phyloP scores from a whole-genome alignment of 441 rosid species.

The Syzygium syzygioides region DNA sequence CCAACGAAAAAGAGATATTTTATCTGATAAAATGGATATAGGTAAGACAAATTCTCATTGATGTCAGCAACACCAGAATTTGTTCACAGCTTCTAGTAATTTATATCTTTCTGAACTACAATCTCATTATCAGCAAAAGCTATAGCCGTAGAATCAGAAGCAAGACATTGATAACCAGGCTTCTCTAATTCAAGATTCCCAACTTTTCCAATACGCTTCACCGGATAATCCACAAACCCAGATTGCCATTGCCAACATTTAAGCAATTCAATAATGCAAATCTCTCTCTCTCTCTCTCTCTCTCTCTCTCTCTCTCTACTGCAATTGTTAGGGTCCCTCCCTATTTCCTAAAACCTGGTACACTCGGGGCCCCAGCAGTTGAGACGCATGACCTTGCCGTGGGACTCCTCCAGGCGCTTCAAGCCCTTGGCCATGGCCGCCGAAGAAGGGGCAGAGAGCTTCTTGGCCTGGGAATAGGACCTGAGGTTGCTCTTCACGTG shows the following conservation, averaged over 20 bases:
- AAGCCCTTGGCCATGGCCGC: not conserved
- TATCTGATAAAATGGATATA: not conserved
- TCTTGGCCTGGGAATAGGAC: constrained; percentile 10
- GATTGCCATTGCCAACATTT: not conserved
- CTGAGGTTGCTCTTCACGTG: constrained; percentile 3
- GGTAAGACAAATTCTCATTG: not conserved
- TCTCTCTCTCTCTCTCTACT: not conserved
- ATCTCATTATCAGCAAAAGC: not conserved
- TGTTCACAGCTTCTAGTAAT: not conserved
- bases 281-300: not conserved
- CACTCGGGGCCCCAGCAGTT: constrained; percentile 2
- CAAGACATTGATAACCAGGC: not conserved
- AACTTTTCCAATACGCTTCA: not conserved
- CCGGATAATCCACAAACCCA: not conserved
- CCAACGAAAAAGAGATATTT: not conserved
- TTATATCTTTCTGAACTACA: not conserved
- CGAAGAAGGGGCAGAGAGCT: not conserved
- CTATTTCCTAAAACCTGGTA: not conserved
- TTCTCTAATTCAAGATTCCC: not conserved
- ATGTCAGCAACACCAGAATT: not conserved
- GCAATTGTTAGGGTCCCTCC: not conserved
- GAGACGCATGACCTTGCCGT: not conserved
- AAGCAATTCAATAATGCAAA: not conserved
- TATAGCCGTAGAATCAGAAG: not conserved
- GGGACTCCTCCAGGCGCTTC: not conserved